Evolutionary conservation across 2,329 filamentous ascomycete genomes (phyloP).

Genomic region (Celoporthe dispersa): DNA sequence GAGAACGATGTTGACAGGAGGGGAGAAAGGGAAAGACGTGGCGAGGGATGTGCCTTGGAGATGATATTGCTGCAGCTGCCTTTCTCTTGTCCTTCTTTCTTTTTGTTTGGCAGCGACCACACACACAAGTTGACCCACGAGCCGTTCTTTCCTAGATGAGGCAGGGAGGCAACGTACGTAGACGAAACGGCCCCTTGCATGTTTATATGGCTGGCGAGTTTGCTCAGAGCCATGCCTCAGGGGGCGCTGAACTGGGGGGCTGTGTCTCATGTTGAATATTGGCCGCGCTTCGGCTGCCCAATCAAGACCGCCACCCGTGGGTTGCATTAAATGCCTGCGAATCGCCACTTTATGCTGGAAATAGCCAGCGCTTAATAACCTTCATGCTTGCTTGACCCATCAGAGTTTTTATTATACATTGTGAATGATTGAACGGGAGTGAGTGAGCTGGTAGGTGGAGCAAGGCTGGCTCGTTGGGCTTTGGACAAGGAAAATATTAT

Average conservation of each 20-base stretch:
- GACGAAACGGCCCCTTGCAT: constrained; percentile 2
- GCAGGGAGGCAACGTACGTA: neutral
- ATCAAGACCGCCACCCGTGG: neutral
- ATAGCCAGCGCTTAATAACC: neutral
- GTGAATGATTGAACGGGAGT: too few species aligned
- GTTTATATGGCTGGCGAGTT: neutral
- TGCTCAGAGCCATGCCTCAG: neutral
- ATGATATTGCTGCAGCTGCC: neutral
- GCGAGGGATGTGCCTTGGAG: neutral
- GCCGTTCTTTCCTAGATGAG: neutral
- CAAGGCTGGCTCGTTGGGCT: too few species aligned
- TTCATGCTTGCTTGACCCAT: neutral
- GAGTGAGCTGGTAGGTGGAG: neutral
- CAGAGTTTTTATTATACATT: neutral
- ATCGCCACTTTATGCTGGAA: neutral
- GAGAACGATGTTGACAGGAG: constrained; percentile 2
- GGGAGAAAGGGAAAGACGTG: neutral
- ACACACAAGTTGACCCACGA: neutral
- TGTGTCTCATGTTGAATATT: constrained; percentile 8
- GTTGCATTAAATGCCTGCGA: neutral
- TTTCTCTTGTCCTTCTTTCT: neutral
- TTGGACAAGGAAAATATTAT: neutral
- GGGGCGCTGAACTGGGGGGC: neutral
- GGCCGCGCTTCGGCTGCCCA: constrained; percentile 3
- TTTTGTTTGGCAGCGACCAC: neutral